Evolutionary conservation across 495 filamentous ascomycete species (phyloP).

Genomic region (Podospora fimiseda): DNA sequence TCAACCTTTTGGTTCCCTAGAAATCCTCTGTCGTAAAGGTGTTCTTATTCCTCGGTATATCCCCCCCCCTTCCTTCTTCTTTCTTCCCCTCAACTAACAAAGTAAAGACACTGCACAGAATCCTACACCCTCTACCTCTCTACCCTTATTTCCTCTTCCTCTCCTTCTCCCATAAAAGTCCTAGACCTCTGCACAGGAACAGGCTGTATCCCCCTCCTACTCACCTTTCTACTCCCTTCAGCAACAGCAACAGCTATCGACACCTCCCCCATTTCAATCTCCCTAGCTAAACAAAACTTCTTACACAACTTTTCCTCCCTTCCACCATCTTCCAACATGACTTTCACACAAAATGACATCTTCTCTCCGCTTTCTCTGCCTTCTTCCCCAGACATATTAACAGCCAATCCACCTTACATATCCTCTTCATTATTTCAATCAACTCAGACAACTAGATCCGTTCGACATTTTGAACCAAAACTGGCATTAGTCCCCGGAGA

Average conservation of each 20-base stretch:
- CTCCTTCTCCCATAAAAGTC: constrained; percentile 30
- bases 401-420: constrained; percentile 90
- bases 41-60: constrained; percentile 78
- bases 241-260: constrained; percentile 47
- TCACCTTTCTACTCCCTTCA: constrained; percentile 50
- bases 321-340: constrained; percentile 22
- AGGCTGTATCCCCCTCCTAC: constrained; percentile 79
- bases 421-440: constrained; percentile 55
- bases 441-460: constrained; percentile 54
- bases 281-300: constrained; percentile 57
- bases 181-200: constrained; percentile 87
- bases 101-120: constrained; percentile 58
- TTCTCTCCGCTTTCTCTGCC: constrained; percentile 27
- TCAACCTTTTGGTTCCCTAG: constrained; percentile 79
- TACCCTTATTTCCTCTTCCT: constrained; percentile 30
- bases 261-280: constrained; percentile 53
- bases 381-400: constrained; percentile 57
- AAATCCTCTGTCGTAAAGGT: constrained; percentile 66
- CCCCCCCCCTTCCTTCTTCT: neutral
- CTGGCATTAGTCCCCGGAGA: constrained; percentile 63
- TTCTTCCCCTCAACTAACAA: no score
- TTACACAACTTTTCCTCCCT: constrained; percentile 46
- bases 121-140: constrained; percentile 55
- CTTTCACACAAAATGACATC: constrained; percentile 51
- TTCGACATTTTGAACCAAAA: constrained; percentile 72